phyloP scores from a whole-genome alignment of 768 basidiomycete genomes.

The Xerocomellus amylosporus region DNA sequence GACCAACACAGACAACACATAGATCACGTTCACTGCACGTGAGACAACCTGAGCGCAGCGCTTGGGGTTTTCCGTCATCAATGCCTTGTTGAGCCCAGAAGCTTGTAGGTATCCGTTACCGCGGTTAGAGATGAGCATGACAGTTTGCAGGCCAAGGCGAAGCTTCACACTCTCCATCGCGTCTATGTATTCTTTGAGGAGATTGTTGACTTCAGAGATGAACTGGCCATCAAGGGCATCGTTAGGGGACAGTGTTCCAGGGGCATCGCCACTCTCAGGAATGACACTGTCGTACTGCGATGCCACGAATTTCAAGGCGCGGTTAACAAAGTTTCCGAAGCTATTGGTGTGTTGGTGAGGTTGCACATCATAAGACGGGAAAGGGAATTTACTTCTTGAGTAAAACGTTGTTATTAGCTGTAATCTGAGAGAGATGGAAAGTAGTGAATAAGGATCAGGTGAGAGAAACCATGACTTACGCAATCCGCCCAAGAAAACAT shows the following conservation, averaged over 20 bases:
- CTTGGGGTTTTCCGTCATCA: conserved; percentile 75
- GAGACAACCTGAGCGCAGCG: conserved; percentile 90
- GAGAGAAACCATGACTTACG: conserved; percentile 43
- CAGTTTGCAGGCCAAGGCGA: conserved; percentile 78
- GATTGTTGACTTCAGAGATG: conserved; percentile 71
- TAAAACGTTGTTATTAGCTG: conserved; percentile 89
- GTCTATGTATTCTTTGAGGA: conserved; percentile 76
- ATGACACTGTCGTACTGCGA: conserved; percentile 79
- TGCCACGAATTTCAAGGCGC: conserved; percentile 86
- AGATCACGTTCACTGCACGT: conserved; percentile 90
- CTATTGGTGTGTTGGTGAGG: conserved; percentile 35
- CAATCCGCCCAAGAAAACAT: conserved; percentile 98
- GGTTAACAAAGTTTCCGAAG: conserved; percentile 98
- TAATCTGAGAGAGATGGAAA: conserved; percentile 49
- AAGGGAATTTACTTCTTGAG: conserved; percentile 74
- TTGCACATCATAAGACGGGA: neutral
- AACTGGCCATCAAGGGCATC: conserved; percentile 71
- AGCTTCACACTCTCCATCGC: conserved; percentile 92
- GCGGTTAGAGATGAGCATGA: conserved; percentile 85
- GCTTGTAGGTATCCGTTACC: conserved; percentile 96
- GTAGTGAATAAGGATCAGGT: neutral
- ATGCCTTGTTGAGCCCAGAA: conserved; percentile 84
- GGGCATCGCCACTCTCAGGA: conserved; percentile 71
- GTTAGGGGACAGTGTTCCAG: conserved; percentile 67
- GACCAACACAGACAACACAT: conserved; percentile 76